Conservation (phyloP, 805 yeast species). For the Saturnispora sanitii region DNA sequence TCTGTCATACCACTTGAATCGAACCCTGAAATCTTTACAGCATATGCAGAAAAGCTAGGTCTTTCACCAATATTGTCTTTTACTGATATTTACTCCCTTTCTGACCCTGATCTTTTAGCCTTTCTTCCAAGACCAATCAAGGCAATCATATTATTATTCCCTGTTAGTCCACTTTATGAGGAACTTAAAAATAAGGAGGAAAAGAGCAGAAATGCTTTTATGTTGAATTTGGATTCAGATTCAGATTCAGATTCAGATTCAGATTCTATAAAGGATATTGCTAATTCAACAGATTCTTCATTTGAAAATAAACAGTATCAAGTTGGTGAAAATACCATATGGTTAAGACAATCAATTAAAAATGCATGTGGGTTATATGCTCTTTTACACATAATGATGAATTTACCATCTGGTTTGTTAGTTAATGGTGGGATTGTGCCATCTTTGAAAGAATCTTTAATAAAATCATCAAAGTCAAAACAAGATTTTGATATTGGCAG, state of each 20-base stretch:
- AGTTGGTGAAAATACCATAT: slow-evolving; percentile 31
- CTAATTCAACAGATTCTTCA: neutral
- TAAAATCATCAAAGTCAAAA: slow-evolving; percentile 17
- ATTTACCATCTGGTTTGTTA: slow-evolving; percentile 37
- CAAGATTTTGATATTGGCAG: slow-evolving; percentile 12
- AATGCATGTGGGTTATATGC: slow-evolving; percentile 95
- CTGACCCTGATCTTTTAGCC: slow-evolving; percentile 70
- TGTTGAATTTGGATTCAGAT: neutral
- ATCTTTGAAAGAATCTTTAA: slow-evolving; percentile 19
- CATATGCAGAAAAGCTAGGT: slow-evolving; percentile 60
- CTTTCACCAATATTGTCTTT: slow-evolving; percentile 50
- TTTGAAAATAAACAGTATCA: neutral
- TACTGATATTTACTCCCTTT: slow-evolving; percentile 76
- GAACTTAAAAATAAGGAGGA: slow-evolving; percentile 30
- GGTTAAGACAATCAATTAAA: slow-evolving; percentile 78
- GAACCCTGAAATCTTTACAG: slow-evolving; percentile 74
- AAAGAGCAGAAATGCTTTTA: slow-evolving; percentile 8
- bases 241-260: neutral
- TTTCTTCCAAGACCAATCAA: slow-evolving; percentile 75
- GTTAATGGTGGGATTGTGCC: slow-evolving; percentile 27
- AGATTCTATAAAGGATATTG: neutral
- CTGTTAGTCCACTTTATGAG: slow-evolving; percentile 59
- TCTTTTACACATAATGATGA: slow-evolving; percentile 49
- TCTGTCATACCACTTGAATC: slow-evolving; percentile 83
- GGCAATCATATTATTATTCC: slow-evolving; percentile 74